Percentiles rank a stretch among this genome's conserved stretches.
Evolutionary conservation across 2,329 filamentous ascomycete genomes (phyloP).

Genomic region (Emmonsiellopsis sp.): DNA sequence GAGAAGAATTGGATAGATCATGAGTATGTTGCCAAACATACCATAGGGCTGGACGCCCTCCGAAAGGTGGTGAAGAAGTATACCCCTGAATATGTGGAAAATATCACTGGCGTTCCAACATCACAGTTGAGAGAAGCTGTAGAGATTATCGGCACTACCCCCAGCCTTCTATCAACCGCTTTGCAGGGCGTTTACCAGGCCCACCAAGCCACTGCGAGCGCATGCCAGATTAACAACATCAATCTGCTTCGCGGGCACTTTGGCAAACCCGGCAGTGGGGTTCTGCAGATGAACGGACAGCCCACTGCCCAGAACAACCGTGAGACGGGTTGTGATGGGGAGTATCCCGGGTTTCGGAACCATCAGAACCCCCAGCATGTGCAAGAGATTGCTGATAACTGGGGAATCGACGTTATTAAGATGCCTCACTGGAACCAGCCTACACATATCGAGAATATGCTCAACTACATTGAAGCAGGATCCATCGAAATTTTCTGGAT

Average conservation of each 20-base stretch:
- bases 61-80: constrained; percentile 20
- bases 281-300: constrained; percentile 33
- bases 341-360: constrained; percentile 30
- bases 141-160: constrained; percentile 22
- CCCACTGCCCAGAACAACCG: constrained; percentile 33
- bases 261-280: constrained; percentile 25
- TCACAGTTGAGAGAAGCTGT: constrained; percentile 22
- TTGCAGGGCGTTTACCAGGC: constrained; percentile 34
- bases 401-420: constrained; percentile 27
- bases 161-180: constrained; percentile 26
- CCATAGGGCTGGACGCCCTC: constrained; percentile 20
- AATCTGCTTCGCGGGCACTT: constrained; percentile 28
- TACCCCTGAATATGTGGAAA: constrained; percentile 22
- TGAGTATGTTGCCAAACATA: constrained; percentile 21
- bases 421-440: constrained; percentile 31
- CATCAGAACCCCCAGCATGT: constrained; percentile 26
- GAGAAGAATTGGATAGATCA: constrained; percentile 27
- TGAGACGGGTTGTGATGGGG: constrained; percentile 30
- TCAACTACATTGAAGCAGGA: constrained; percentile 26
- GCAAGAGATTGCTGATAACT: constrained; percentile 26
- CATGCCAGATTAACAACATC: constrained; percentile 34
- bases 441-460: constrained; percentile 28
- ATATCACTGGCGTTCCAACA: constrained; percentile 26
- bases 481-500: constrained; percentile 31
- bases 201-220: constrained; percentile 31